Evolutionary conservation across 345 rosid species (phyloP).

Genomic region (Brassica juncea): DNA sequence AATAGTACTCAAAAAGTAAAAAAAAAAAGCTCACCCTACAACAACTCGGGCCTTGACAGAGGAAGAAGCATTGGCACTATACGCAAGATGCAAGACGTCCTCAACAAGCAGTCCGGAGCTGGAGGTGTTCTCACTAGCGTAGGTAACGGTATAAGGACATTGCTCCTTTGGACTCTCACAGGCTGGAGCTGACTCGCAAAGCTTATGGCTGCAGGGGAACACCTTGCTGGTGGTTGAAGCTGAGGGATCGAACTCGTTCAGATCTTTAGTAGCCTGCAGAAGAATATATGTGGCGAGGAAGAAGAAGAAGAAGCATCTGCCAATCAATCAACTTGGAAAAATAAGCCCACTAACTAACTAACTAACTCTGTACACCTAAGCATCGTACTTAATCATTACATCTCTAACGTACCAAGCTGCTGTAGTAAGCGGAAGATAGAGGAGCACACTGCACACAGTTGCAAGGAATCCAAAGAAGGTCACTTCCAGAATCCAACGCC

Average conservation of each 20-base stretch:
- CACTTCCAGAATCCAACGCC: constrained; percentile 83
- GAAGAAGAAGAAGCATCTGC: constrained; percentile 92
- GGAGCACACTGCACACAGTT: constrained; percentile 83
- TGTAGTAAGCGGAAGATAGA: constrained; percentile 60
- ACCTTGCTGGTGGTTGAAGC: constrained; percentile 72
- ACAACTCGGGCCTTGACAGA: constrained; percentile 69
- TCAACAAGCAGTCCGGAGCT: constrained; percentile 82
- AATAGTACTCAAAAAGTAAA: not conserved
- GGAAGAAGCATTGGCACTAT: constrained; percentile 35
- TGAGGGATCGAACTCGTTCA: constrained; percentile 74
- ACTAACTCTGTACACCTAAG: not conserved
- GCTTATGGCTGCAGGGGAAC: constrained; percentile 66
- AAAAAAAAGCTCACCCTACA: constrained; percentile 56
- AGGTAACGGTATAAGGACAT: constrained; percentile 63
- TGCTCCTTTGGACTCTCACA: constrained; percentile 67
- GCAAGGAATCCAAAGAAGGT: constrained; percentile 89
- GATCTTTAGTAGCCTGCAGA: constrained; percentile 90
- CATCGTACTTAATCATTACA: constrained; percentile 9
- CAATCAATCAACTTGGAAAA: constrained; percentile 87
- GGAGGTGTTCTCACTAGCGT: constrained; percentile 59
- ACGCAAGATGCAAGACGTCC: constrained; percentile 67
- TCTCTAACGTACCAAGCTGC: constrained; percentile 55
- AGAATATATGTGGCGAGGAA: constrained; percentile 70
- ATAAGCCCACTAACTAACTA: constrained; percentile 53
- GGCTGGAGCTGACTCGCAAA: constrained; percentile 53